phyloP scores from a whole-genome alignment of 2,329 filamentous ascomycete species.

The Fusarium guadeloupense region DNA sequence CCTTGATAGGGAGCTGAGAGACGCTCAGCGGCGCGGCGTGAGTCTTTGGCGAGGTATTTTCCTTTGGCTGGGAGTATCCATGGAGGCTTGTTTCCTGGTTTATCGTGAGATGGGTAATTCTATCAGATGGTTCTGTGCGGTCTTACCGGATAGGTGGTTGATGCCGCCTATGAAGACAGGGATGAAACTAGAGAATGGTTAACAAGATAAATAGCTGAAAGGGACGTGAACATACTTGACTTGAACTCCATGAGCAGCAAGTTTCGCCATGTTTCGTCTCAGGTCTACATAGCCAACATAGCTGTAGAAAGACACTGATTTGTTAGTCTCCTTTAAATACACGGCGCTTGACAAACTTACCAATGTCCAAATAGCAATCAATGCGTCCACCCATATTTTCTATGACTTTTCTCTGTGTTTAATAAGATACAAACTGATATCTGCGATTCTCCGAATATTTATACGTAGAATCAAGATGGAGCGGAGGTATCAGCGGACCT shows the following conservation, averaged over 20 bases:
- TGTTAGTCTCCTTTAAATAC: background rate
- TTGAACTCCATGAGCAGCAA: conserved; percentile 67
- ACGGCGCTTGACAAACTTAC: conserved; percentile 52
- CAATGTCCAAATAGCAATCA: conserved; percentile 73
- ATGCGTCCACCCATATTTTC: conserved; percentile 67
- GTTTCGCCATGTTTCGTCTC: conserved; percentile 60
- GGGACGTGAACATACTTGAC: conserved; percentile 65
- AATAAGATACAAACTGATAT: background rate
- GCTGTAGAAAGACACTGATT: conserved; percentile 70
- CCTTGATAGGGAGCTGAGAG: conserved; percentile 51
- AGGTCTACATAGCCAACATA: conserved; percentile 68
- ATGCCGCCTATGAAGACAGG: conserved; percentile 78
- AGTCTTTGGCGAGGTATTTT: conserved; percentile 59
- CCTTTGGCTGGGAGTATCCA: conserved; percentile 77
- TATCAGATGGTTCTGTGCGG: background rate
- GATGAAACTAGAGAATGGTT: conserved; percentile 61
- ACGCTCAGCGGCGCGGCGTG: conserved; percentile 50
- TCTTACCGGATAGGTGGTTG: conserved; percentile 66
- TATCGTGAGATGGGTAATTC: conserved; percentile 8
- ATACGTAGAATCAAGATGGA: background rate
- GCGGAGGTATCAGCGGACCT: background rate
- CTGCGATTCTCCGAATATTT: conserved; percentile 2
- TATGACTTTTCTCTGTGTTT: background rate
- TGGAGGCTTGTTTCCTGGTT: conserved; percentile 76
- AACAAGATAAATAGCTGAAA: background rate